Evolutionary conservation across 1,139 yeast species (phyloP), one percentile per base, ranked within the genome.

Genomic region (Debaryomycetaceae sp.): DNA sequence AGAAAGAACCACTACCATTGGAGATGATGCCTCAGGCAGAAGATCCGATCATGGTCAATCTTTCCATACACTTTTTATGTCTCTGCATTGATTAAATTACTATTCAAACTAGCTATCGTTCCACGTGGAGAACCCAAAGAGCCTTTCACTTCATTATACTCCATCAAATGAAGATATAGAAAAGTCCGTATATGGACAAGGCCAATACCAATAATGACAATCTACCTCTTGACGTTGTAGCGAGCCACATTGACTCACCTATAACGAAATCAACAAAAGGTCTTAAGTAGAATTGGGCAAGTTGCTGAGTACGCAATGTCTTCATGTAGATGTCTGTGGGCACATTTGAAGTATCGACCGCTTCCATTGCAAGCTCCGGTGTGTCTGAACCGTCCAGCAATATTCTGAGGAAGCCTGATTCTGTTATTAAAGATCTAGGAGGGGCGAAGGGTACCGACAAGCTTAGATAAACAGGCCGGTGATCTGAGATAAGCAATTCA

Each of bases 291-390:
- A 49, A 43, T 47, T 68, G 72, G 8, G 55, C 52, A 3, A 69
- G 39, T 31, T 54, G 58, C 52, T 76, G 80, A 3, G 62, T 39
- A 38, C 59, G 63, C 3, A 78, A 72, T 6, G 80, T 74, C 44
- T 63, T 68, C 56, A 76, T 59, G 53, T 74, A 76, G 4, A 72
- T 59, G 46, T 66, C 69, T 3, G 78, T 75, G 6, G 78, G 76
- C 0, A 27, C 31, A 27, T 27, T 27, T 11, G 11, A 11, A 7
- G 31, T 27, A 27, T 27, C 31, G 11, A 4, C 63, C 4, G 23
- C 31, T 20, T 24, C 41, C 5, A 17, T n/a, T 6, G 23, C 33
- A 6, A n/a, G 23, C 6, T 14, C 20, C 6, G 22, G 23, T 2
- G 11, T 6, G 14, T 37, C 33, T 6, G 33, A 29, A 6, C 8